A percentile compares a stretch with the other conserved stretches of the same genome.
phyloP scores from a whole-genome alignment of 2,329 filamentous ascomycete genomes.

The Fusarium protoensiforme region DNA sequence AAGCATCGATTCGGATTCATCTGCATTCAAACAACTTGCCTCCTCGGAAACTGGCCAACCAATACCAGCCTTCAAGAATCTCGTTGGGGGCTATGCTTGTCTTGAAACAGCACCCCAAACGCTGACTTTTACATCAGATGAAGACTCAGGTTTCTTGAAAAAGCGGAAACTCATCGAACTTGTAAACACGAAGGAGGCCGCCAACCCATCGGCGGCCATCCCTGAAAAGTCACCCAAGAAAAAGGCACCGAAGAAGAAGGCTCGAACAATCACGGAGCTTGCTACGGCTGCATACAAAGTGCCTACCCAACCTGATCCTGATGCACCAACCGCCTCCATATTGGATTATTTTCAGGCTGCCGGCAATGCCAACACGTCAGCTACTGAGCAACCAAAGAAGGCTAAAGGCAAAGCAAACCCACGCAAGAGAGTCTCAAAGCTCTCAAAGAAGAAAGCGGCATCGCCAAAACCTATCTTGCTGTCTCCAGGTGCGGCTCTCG shows the following conservation, averaged over 20 bases:
- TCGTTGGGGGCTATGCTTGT: constrained; percentile 57
- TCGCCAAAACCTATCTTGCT: constrained; percentile 65
- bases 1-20: constrained; percentile 46
- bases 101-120: constrained; percentile 36
- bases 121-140: constrained; percentile 31
- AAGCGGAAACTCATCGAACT: constrained; percentile 69
- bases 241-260: constrained; percentile 73
- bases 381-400: constrained; percentile 30
- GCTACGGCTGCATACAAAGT: constrained; percentile 76
- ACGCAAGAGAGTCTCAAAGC: constrained; percentile 46
- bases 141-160: constrained; percentile 52
- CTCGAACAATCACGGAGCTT: constrained; percentile 80
- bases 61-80: constrained; percentile 54
- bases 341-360: constrained; percentile 54
- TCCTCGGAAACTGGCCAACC: constrained; percentile 16
- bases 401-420: constrained; percentile 48
- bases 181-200: constrained; percentile 49
- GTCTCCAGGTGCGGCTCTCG: constrained; percentile 75
- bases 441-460: constrained; percentile 53
- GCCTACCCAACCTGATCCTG: constrained; percentile 47
- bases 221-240: constrained; percentile 54
- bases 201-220: constrained; percentile 30
- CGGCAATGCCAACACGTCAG: not conserved
- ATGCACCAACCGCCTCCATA: constrained; percentile 51
- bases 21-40: constrained; percentile 28